These are phyloP conservation scores for Leishmania lainsoni DNA, from an alignment of 208 protist genomes.

Conservation along the genomic window DNA sequence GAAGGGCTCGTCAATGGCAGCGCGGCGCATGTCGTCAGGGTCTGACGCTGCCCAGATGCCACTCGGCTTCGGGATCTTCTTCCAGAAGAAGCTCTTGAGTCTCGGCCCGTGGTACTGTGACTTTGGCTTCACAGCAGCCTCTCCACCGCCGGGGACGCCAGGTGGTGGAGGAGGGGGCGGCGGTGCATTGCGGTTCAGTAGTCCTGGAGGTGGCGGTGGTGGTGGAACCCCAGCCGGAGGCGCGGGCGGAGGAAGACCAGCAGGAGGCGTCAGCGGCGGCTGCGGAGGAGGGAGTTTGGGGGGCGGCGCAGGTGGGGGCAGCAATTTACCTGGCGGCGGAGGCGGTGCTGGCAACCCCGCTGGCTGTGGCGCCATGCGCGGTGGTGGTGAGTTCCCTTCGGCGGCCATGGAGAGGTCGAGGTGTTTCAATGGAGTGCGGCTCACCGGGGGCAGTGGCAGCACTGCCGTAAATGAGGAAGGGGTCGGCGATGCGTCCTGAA, in stretches of 20 bases:
- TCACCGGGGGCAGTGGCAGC: constrained; percentile 4
- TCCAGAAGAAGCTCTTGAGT: constrained; percentile 86
- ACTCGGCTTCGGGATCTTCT: constrained; percentile 58
- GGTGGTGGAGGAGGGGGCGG: constrained; percentile 24
- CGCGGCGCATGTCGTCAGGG: constrained; percentile 15
- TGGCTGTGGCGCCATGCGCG: constrained; percentile 30
- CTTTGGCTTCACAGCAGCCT: constrained; percentile 19
- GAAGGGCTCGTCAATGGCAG: constrained; percentile 64
- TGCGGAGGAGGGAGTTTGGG: constrained; percentile 8
- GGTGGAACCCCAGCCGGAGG: constrained; percentile 23
- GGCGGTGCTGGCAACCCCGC: constrained; percentile 10
- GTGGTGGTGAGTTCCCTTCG: constrained; percentile 27
- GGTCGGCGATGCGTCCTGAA: background rate
- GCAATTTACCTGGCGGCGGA: constrained; percentile 18
- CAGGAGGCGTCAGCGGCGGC: constrained; percentile 19
- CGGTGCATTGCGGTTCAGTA: constrained; percentile 23
- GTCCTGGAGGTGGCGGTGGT: constrained; percentile 25
- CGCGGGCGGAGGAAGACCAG: constrained; percentile 12
- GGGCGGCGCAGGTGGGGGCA: constrained; percentile 37
- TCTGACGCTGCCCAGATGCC: constrained; percentile 64
- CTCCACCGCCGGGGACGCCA: constrained; percentile 11
- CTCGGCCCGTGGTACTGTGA: constrained; percentile 46
- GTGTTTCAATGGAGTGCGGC: constrained; percentile 17
- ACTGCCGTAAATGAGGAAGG: constrained; percentile 2
- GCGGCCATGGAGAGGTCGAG: constrained; percentile 5